Conservation (phyloP, 169 alveolate species). For the Babesia gibsoni region DNA sequence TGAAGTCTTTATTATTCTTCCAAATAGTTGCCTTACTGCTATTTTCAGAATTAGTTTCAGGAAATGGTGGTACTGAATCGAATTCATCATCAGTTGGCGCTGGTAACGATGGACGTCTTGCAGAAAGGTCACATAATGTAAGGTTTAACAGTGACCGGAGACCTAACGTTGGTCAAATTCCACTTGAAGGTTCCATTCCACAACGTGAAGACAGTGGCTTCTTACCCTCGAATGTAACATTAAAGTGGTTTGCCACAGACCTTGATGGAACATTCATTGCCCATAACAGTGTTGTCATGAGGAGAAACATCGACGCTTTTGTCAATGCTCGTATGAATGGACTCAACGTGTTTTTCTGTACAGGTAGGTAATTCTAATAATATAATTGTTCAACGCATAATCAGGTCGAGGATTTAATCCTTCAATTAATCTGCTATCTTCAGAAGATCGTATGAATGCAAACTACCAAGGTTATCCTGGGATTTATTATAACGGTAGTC, state of each 20-base stretch:
- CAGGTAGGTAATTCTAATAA: neutral
- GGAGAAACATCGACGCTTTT: slow-evolving; percentile 18
- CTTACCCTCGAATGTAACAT: no score
- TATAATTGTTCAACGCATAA: neutral
- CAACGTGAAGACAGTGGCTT: no score
- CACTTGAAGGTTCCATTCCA: no score
- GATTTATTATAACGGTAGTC: slow-evolving; percentile 18
- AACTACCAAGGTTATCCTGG: slow-evolving; percentile 28
- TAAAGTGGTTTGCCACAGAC: slow-evolving; percentile 43
- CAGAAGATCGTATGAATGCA: neutral
- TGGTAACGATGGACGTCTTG: neutral
- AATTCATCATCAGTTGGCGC: no score
- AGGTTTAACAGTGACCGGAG: no score
- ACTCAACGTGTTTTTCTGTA: slow-evolving; percentile 2
- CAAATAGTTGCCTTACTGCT: no score
- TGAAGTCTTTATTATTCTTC: no score
- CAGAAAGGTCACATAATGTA: neutral
- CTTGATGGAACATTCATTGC: slow-evolving; percentile 35
- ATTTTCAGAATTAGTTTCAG: no score
- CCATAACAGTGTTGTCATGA: neutral
- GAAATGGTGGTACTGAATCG: no score
- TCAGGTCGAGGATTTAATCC: neutral
- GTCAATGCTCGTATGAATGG: slow-evolving; percentile 3
- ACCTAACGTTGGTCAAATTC: no score
- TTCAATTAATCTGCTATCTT: neutral